Evolutionary conservation across 306 rosid genomes (phyloP).

Genomic region (Boehmeria nivea): DNA sequence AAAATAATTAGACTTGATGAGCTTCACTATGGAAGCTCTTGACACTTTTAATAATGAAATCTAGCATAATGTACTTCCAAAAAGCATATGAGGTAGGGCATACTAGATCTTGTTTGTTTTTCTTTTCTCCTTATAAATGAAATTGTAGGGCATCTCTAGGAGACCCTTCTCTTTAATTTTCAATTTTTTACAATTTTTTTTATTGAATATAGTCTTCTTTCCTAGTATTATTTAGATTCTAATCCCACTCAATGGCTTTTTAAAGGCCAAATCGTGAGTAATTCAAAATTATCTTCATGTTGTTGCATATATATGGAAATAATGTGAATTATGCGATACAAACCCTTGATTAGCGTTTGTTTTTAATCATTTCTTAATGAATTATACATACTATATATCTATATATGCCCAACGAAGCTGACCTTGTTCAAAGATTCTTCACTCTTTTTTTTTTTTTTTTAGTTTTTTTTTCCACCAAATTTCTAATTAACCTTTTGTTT

Average conservation of each 20-base stretch:
- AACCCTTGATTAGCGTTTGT: no score
- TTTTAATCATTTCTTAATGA: no score
- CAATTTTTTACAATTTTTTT: no score
- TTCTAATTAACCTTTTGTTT: background rate
- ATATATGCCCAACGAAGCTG: slow-evolving; percentile 20
- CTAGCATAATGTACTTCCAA: slow-evolving; percentile 7
- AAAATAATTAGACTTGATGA: background rate
- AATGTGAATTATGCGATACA: no score
- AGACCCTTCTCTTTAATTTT: background rate
- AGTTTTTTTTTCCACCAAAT: background rate
- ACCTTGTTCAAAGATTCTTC: slow-evolving; percentile 23
- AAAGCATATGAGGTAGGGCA: slow-evolving; percentile 10
- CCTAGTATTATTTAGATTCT: no score
- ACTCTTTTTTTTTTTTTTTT: background rate
- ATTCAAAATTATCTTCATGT: no score
- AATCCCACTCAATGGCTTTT: no score
- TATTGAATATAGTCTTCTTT: no score
- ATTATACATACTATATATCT: no score
- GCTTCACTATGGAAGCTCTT: slow-evolving; percentile 3
- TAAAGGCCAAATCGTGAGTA: no score
- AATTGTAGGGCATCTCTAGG: background rate
- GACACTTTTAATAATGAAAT: background rate
- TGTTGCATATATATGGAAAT: no score
- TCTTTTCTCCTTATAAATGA: background rate
- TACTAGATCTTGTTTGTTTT: background rate